Base-by-base conservation (phyloP, 1,139 yeast species). In the Saccharomyces hybrid region DNA sequence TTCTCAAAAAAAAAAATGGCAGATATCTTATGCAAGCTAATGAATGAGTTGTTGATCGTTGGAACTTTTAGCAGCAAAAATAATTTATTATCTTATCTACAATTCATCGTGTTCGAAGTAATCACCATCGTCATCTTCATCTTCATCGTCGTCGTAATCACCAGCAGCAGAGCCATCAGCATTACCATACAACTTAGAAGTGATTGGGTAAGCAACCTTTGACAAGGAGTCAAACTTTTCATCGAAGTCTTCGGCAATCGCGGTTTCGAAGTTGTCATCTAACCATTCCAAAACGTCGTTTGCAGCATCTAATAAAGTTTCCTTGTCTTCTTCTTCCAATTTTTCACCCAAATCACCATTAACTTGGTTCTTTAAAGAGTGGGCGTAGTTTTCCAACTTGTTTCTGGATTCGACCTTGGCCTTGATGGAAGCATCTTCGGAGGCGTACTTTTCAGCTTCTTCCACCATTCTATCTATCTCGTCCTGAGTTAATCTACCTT, bases 401-500 rank as follows among this genome's bases (percentile, higher is more conserved):
- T 89, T 90, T 79, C 90, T 88, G 61, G 96, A 80, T 65, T 87
- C 96, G 66, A 88, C 86, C 80, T 84, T 87, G 63, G 81, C 82
- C 75, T 87, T 86, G 58, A 87, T 76, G 70, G 83, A 89, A 58
- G 84, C 83, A 76, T 88, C 97, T 76, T 88, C 91, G 70, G 84
- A 85, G 63, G 96, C 95, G 70, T 78, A 89, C 76, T 86, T 83
- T 77, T 88, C 96, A 63, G 96, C 96, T 73, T 89, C 96, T 74
- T 85, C 89, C 66, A 88, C 95, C 96, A 88, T 89, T 76, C 90
- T 86, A 70, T 88, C 96, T 67, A 88, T 88, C 59, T 88, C 96
- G 60, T 88, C 96, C 77, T 87, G 78, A 59, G 96, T 80, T 71
- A 93, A 82, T 38, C 44, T 38, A 70, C 97, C 97, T 82, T 91